Conservation (phyloP, 371 early-diverging fungal species). For the Entomophthora muscae region DNA sequence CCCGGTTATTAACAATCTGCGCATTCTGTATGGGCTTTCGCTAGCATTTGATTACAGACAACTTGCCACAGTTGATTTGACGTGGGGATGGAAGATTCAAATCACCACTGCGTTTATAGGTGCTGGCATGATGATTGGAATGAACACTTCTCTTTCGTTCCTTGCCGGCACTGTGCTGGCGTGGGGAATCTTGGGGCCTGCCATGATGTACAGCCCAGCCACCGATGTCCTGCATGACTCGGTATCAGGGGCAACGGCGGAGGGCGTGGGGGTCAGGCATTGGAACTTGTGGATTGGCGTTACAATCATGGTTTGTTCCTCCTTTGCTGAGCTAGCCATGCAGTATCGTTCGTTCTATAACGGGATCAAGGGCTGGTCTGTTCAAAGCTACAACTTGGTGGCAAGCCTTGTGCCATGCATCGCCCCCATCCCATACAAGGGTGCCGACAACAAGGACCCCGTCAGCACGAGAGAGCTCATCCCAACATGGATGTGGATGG, state of each 20-base stretch:
- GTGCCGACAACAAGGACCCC: too few relatives aligned
- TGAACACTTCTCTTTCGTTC: slow-evolving; percentile 33
- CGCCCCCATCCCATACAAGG: too few relatives aligned
- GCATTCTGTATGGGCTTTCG: slow-evolving; percentile 41
- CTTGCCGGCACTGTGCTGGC: slow-evolving; percentile 30
- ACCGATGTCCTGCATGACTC: slow-evolving; percentile 16
- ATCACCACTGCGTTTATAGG: slow-evolving; percentile 20
- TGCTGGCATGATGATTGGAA: slow-evolving; percentile 48
- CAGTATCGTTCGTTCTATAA: slow-evolving; percentile 35
- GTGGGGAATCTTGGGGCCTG: slow-evolving; percentile 31
- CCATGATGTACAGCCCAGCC: slow-evolving; percentile 13
- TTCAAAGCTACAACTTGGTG: slow-evolving; percentile 13
- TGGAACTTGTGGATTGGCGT: slow-evolving; percentile 59
- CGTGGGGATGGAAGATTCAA: slow-evolving; percentile 8
- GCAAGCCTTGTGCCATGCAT: too few relatives aligned
- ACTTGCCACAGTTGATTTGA: slow-evolving; percentile 20
- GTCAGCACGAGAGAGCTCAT: slow-evolving; percentile 26
- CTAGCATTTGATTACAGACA: slow-evolving; percentile 19
- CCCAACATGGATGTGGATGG: slow-evolving; percentile 36
- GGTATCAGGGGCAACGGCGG: slow-evolving; percentile 20
- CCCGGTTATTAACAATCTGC: slow-evolving; percentile 33
- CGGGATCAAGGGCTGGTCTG: slow-evolving; percentile 25
- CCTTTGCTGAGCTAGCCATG: slow-evolving; percentile 38
- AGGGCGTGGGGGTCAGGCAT: slow-evolving; percentile 21
- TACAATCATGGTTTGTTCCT: slow-evolving; percentile 40